Base-by-base conservation (phyloP, 306 rosid species). In the Trifolium fragiferum region DNA sequence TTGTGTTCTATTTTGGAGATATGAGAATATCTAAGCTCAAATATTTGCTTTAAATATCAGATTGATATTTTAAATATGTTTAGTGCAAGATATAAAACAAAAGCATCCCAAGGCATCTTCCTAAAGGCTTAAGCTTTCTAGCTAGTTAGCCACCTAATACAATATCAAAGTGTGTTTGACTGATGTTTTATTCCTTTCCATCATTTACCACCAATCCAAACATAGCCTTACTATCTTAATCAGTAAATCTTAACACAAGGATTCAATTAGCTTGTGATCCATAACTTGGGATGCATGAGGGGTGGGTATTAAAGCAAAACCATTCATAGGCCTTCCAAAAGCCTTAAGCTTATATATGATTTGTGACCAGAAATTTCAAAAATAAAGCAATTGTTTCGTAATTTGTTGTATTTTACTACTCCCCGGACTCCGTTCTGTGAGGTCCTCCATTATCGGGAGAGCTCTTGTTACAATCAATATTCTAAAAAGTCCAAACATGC, bases 81-180 rank as follows among this genome's bases (percentile, higher is more conserved):
- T 59, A 46, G 35, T 58, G 75, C 60, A 47, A 18, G 25, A 66
- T 47, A 67, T 38, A 67, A 67, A 80, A 47, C 4, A 59, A 68
- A 50, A 74, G 30, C 49, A 16, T 13, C 69, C 70, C 66, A 58
- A 47, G 58, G 64, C 57, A 16, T 73, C 68, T 62, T 23, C 61
- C 55, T 33, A 15, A 47, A 57, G 1, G 70, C 53, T 30, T 57
- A 43, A 7, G 64, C 14, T 59, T 66, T 73, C 49, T 44, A 35
- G 46, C 27, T 74, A 80, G 37, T 46, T 51, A 1, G 27, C 70
- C 41, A 21, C 50, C 20, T 64, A 33, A 50, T 43, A 71, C 15
- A 57, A 72, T 27, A 62, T 63, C 38, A 54, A 51, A 63, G 25
- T 55, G 37, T 77, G 49, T 30, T 64, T 38, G 38, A 41, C 77